These are phyloP conservation scores for Mycena leptocephala DNA, from an alignment of 768 basidiomycete genomes.

Conservation along the genomic window DNA sequence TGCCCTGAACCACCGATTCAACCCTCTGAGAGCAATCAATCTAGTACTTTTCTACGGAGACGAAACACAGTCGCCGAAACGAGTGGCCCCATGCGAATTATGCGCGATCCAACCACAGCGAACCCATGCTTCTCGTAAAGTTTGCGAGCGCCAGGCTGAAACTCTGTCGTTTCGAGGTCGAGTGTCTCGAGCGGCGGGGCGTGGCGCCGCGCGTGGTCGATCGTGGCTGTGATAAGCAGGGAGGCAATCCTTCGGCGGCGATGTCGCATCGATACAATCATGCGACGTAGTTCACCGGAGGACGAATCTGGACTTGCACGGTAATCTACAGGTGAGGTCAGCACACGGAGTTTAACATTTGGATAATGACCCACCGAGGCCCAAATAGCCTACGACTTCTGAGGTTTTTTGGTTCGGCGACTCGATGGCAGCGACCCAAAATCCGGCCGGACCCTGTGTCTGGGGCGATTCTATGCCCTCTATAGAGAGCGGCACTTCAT, in stretches of 20 bases:
- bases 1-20: too few species aligned
- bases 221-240: constrained; percentile 31
- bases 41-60: too few species aligned
- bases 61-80: too few species aligned
- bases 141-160: constrained; percentile 37
- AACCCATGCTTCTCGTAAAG: too few species aligned
- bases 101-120: too few species aligned
- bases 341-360: background rate
- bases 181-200: constrained; percentile 27
- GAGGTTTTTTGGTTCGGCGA: constrained; percentile 12
- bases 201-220: too few species aligned
- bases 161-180: constrained; percentile 30
- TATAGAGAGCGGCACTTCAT: constrained; percentile 16
- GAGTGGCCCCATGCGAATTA: too few species aligned
- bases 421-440: constrained; percentile 43
- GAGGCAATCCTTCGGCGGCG: constrained; percentile 34
- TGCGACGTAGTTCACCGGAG: constrained; percentile 37
- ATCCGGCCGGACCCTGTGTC: constrained; percentile 32
- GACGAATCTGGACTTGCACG: background rate
- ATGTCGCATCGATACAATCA: constrained; percentile 36
- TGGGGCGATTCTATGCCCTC: too few species aligned
- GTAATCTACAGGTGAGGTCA: constrained; percentile 21
- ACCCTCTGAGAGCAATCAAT: too few species aligned
- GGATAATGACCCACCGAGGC: constrained; percentile 34
- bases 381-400: constrained; percentile 40